phyloP scores from a whole-genome alignment of 495 filamentous ascomycete species.

The Penicillium dipodomyicola region DNA sequence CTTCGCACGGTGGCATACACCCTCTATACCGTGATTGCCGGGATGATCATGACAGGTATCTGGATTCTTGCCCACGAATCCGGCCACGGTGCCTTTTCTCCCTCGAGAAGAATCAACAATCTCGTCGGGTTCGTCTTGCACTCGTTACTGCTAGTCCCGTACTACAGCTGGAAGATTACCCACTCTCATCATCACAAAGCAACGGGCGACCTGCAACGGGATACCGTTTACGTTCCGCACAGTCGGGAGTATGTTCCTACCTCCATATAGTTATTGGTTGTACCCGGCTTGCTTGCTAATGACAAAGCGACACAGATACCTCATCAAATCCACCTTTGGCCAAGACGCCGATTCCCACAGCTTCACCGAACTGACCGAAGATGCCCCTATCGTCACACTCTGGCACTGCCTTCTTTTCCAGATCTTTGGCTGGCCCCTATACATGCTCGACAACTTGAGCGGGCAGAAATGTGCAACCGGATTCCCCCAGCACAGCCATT shows the following conservation, averaged over 20 bases:
- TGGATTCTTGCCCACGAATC: slow-evolving; percentile 90
- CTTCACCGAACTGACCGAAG: slow-evolving; percentile 39
- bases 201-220: slow-evolving; percentile 48
- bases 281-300: neutral
- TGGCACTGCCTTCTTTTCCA: slow-evolving; percentile 43
- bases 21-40: slow-evolving; percentile 69
- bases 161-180: slow-evolving; percentile 65
- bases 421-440: slow-evolving; percentile 45
- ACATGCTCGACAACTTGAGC: slow-evolving; percentile 44
- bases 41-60: slow-evolving; percentile 72
- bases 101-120: slow-evolving; percentile 53
- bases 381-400: slow-evolving; percentile 43
- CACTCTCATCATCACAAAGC: slow-evolving; percentile 61
- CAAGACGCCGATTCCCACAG: neutral
- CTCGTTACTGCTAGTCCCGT: slow-evolving; percentile 57
- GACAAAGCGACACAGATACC: neutral
- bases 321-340: neutral
- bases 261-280: neutral
- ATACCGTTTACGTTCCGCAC: slow-evolving; percentile 48
- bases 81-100: slow-evolving; percentile 59
- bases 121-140: slow-evolving; percentile 59
- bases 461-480: neutral
- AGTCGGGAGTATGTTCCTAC: slow-evolving; percentile 12
- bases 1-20: neutral
- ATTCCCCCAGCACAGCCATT: neutral